Conservation (phyloP, 179 eudicot genomes). For the Drosera spatulata region DNA sequence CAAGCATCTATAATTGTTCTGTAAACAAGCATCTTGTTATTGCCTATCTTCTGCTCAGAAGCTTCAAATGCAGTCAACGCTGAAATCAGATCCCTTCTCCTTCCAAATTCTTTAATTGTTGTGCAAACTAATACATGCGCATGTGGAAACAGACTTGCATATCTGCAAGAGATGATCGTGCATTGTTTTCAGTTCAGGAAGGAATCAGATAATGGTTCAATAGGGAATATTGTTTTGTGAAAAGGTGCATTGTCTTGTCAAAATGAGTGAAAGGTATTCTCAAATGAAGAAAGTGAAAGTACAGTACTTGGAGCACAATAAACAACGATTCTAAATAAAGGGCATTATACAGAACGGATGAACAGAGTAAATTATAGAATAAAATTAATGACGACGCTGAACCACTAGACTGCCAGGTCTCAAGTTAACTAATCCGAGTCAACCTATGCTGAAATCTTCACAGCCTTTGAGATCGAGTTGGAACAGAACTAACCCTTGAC, state of each 20-base stretch:
- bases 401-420: no score
- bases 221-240: no score
- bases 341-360: no score
- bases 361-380: no score
- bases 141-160: constrained; percentile 55
- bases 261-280: neutral
- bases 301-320: no score
- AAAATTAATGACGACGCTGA: no score
- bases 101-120: constrained; percentile 73
- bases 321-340: no score
- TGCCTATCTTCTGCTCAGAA: constrained; percentile 44
- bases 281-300: no score
- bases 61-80: constrained; percentile 73
- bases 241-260: neutral
- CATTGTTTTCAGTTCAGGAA: neutral
- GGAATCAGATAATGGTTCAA: neutral
- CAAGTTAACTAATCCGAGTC: no score
- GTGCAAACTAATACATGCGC: constrained; percentile 51
- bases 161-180: constrained; percentile 36
- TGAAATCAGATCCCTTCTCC: constrained; percentile 61
- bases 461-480: no score
- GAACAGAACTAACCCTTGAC: no score
- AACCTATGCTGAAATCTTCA: no score
- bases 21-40: constrained; percentile 76
- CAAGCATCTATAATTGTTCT: constrained; percentile 90